Base-by-base conservation (phyloP, 352 stramenopile genomes). In the Phytopythium cucurbitacearum region DNA sequence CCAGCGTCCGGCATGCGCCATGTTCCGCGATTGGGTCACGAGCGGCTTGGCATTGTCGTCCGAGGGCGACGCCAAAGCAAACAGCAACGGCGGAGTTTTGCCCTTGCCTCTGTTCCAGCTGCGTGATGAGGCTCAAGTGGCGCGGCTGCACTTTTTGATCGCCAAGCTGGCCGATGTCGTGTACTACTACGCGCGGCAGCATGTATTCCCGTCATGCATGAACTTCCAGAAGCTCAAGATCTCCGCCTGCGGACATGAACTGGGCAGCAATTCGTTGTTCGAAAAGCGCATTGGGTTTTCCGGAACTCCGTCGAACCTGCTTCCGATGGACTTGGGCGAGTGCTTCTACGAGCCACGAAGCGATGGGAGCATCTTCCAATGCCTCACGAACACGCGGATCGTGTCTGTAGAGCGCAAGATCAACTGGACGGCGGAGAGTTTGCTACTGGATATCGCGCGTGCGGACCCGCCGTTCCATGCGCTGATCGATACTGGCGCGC, bases 151-250 rank as follows among this genome's bases (percentile, higher is more conserved):
- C 66, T 85, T 90, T 13, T 71, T 99, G 7, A 77, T 99, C 13
- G 71, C 88, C n/a, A 91, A 94, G 45, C 83, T 98, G 42, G 81
- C 97, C 10, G 79, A 96, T 44, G 89, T 98, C 0, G 91, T 99
- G 7, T 94, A 99, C 57, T 99, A 99, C 72, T 99, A 99, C 60
- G 76, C 99, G 6, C 87, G 98, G 45, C 91, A 89, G 50, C 96
- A 99, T 57, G 95, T 99, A 12, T 99, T 99, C 66, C 98, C 98
- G n/a, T 87, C 98, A 45, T 98, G 96, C 32, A 98, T 99, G 85
- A 98, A 99, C 51, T 97, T 99, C 59, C 96, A 99, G 69, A 96
- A 96, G 56, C 87, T 99, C 40, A 99, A 99, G 68, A 97, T 99
- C 43, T 98, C 93, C 38, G 97, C 98, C 13, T 99, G 96, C 64